Evolutionary conservation across 768 basidiomycete species (phyloP).

Genomic region (Mycena leptocephala): DNA sequence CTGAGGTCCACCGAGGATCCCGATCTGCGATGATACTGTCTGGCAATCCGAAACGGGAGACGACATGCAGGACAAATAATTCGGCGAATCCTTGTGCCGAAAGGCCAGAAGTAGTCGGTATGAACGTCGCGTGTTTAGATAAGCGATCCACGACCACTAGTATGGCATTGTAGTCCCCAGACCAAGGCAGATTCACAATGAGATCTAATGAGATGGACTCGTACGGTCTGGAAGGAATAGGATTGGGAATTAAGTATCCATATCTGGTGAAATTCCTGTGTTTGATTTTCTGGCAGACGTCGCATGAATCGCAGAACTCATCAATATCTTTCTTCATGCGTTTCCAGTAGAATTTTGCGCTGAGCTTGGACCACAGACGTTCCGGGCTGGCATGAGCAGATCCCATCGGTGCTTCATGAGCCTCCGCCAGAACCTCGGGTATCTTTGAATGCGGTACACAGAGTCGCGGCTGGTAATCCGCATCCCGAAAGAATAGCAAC

Average conservation of each 20-base stretch:
- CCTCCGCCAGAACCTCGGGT: not conserved
- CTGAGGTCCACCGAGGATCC: conserved; percentile 11
- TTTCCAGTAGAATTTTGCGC: not conserved
- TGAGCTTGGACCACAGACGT: not conserved
- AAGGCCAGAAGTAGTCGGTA: conserved; percentile 10
- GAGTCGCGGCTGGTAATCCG: conserved; percentile 29
- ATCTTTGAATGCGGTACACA: conserved; percentile 23
- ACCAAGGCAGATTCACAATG: conserved; percentile 43
- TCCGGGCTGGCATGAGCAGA: conserved; percentile 20
- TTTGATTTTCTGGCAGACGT: not conserved
- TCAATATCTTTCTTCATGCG: not conserved
- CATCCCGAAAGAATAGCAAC: conserved; percentile 34
- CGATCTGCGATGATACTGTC: conserved; percentile 15
- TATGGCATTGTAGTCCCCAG: conserved; percentile 26
- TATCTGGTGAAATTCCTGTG: not conserved
- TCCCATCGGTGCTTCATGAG: conserved; percentile 17
- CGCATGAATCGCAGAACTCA: not conserved
- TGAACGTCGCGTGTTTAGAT: conserved; percentile 22
- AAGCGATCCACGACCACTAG: not conserved
- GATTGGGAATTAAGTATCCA: conserved; percentile 41
- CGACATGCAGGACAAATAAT: not conserved
- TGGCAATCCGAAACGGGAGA: conserved; percentile 6
- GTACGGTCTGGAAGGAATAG: conserved; percentile 37
- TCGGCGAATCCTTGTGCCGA: not conserved
- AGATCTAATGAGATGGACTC: conserved; percentile 47